Base-by-base conservation (phyloP, 2,329 filamentous ascomycete genomes). In the Helicocarpus griseus region DNA sequence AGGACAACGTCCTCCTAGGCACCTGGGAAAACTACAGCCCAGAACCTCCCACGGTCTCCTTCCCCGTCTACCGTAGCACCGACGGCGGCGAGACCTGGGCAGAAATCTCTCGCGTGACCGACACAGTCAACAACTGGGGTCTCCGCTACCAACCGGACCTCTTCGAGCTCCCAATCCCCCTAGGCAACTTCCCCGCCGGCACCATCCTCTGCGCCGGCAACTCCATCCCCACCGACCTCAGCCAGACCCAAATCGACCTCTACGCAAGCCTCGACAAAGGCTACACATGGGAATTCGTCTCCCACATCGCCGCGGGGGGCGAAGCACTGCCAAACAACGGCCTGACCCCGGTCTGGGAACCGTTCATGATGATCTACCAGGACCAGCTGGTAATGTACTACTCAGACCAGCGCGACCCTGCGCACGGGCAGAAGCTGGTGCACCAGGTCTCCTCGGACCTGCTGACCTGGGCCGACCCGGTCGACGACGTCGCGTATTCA, bases 271-370 rank as follows among this genome's bases (percentile, higher is more conserved):
- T 64, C 6, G 81, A 88, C 61, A 68, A 70, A 41, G 85, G 83
- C 5, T 58, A 67, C 31, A 82, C 77, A 1, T 88, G 84, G 85
- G 69, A 78, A 26, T 87, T 86, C 57, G 77, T 86, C 49, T 82
- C 78, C 53, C 76, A 81, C 57, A 77, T 87, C 41, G 83, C 83
- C 0, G 68, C 71, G 1, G 85, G 84, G 31, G 82, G 82, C n/a
- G 73, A 74, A 44, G 82, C 83, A 2, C 60, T 71, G 0, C 78
- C 83, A 2, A 75, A 79, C 60, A 85, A 87, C 60, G 83, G 81
- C 1, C 64, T 81, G 35, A 84, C 81, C 0, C 82, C 83, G 0
- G 80, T 88, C 19, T 88, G 85, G 85, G 85, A 88, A 64, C 85
- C 85, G 0, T 86, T 84, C 64, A 66, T 87, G 39, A 61, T 80